Conservation (phyloP, 2,329 filamentous ascomycete species). For the Colletotrichum higginsianum region DNA sequence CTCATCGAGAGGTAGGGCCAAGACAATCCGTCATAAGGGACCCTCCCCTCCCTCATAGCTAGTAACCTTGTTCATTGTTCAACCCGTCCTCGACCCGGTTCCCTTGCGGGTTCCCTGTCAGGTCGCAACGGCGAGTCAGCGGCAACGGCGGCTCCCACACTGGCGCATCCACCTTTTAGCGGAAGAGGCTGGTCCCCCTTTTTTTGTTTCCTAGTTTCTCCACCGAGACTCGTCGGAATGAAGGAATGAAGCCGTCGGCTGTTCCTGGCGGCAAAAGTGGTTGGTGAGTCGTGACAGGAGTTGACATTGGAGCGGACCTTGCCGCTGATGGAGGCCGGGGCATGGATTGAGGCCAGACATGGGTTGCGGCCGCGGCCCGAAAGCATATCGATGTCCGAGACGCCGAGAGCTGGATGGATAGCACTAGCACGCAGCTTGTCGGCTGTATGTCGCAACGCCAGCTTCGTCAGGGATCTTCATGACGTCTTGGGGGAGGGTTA, state of each 20-base stretch:
- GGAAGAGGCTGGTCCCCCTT: background rate
- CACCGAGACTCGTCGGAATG: background rate
- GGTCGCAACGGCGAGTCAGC: conserved; percentile 8
- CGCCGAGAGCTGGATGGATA: background rate
- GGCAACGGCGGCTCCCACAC: background rate
- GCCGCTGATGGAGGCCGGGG: conserved; percentile 1
- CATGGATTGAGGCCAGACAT: background rate
- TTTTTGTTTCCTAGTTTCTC: background rate
- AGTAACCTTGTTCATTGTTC: background rate
- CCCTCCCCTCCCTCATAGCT: background rate
- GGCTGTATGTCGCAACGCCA: background rate
- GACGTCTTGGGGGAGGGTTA: background rate
- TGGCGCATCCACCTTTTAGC: background rate
- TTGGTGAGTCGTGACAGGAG: too few relatives aligned
- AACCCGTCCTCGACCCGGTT: background rate
- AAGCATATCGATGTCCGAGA: conserved; percentile 23
- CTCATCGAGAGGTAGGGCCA: background rate
- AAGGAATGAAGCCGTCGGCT: background rate
- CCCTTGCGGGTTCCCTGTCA: background rate
- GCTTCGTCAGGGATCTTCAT: background rate
- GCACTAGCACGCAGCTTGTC: background rate
- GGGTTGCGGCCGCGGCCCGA: conserved; percentile 21
- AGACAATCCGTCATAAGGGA: background rate
- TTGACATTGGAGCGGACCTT: background rate
- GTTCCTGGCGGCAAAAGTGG: background rate